phyloP scores from a whole-genome alignment of 2,329 filamentous ascomycete species.

The Talaromyces sp. region DNA sequence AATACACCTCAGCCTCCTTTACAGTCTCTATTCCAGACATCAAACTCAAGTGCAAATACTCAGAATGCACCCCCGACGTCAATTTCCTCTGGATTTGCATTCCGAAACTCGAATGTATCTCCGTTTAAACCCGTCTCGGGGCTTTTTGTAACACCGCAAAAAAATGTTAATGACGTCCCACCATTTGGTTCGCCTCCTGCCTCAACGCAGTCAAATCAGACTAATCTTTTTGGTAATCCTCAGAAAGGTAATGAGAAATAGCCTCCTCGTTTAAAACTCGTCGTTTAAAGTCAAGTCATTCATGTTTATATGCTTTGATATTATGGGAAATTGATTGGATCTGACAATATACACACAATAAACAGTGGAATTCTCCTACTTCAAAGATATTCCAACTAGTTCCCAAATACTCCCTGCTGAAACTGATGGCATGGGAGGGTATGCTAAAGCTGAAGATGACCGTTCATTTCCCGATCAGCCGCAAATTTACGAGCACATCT shows the following conservation, averaged over 20 bases:
- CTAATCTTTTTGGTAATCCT: neutral
- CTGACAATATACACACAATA: neutral
- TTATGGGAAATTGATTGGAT: neutral
- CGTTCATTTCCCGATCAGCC: too few species aligned
- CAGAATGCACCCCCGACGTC: neutral
- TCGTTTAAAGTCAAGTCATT: neutral
- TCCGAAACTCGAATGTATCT: too few species aligned
- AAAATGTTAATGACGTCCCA: too few species aligned
- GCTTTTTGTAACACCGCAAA: too few species aligned
- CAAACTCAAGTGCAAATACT: too few species aligned
- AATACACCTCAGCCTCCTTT: too few species aligned
- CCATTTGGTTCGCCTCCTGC: neutral
- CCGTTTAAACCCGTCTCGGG: too few species aligned
- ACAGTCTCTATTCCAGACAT: too few species aligned
- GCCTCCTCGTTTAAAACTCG: neutral
- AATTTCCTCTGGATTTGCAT: neutral
- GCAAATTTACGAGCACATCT: neutral
- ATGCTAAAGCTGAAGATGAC: neutral
- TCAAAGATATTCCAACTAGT: slow-evolving; percentile 1
- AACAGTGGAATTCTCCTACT: slow-evolving; percentile 4
- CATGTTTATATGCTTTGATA: neutral
- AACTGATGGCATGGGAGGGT: neutral
- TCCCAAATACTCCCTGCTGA: neutral
- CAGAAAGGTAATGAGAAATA: slow-evolving; percentile 1
- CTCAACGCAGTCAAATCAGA: neutral